Evolutionary conservation across 2,329 filamentous ascomycete genomes (phyloP).

Genomic region (Penicillium brasilianum): DNA sequence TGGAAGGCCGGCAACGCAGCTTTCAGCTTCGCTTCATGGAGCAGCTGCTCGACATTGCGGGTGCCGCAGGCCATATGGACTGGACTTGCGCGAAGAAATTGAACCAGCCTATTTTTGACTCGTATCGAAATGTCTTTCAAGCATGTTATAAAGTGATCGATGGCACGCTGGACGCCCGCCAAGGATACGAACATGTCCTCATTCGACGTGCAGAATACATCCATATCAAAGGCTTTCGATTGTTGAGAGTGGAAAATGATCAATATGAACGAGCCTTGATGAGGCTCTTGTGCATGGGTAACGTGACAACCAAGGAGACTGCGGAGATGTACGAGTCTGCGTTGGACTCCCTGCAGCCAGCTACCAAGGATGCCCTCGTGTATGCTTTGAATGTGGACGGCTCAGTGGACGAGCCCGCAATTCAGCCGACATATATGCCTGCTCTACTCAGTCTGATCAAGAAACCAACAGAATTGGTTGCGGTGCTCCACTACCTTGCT

Average conservation of each 20-base stretch:
- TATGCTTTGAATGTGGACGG: conserved; percentile 21
- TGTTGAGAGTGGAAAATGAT: conserved; percentile 1
- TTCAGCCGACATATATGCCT: conserved; percentile 24
- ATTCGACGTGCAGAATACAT: conserved; percentile 14
- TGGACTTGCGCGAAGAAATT: conserved; percentile 24
- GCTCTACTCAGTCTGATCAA: conserved; percentile 18
- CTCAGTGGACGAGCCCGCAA: conserved; percentile 15
- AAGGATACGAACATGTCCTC: conserved; percentile 23
- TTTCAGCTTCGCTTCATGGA: conserved; percentile 26
- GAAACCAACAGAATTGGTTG: conserved; percentile 2
- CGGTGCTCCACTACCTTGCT: conserved; percentile 15
- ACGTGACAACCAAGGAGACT: conserved; percentile 15
- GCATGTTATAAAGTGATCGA: conserved; percentile 22
- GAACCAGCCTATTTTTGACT: conserved; percentile 22
- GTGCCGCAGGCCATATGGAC: conserved; percentile 24
- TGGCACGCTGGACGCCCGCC: conserved; percentile 12
- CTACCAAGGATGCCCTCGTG: conserved; percentile 6
- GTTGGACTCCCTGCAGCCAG: conserved; percentile 13
- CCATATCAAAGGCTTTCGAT: conserved; percentile 8
- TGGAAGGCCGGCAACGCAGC: conserved; percentile 11
- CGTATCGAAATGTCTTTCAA: conserved; percentile 23
- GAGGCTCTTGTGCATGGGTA: conserved; percentile 24
- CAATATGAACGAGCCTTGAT: conserved; percentile 15
- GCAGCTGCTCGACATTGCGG: conserved; percentile 22
- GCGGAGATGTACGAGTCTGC: conserved; percentile 18